Evolutionary conservation across 306 rosid genomes (phyloP).

Genomic region (Trifolium subterraneum): DNA sequence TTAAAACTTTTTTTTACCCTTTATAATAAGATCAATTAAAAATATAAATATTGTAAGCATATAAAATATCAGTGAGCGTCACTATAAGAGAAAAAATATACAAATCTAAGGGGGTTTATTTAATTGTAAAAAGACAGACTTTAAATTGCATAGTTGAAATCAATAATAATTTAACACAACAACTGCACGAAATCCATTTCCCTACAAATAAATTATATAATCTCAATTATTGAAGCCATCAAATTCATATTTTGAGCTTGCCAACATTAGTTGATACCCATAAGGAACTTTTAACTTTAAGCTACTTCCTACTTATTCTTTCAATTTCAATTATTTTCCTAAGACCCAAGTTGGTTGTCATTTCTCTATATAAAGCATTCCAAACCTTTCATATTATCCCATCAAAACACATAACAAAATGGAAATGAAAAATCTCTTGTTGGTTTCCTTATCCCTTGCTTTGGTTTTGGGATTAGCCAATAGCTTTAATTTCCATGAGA

Average conservation of each 20-base stretch:
- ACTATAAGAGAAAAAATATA: no score
- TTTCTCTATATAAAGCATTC: constrained; percentile 56
- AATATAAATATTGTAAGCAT: no score
- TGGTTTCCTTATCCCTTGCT: constrained; percentile 42
- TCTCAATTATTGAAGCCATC: constrained; percentile 15
- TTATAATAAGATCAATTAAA: no score
- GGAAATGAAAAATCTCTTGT: constrained; percentile 44
- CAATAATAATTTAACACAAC: background rate
- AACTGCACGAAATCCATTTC: background rate
- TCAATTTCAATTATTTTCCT: constrained; percentile 10
- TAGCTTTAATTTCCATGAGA: constrained; percentile 48
- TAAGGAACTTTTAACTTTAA: constrained; percentile 51
- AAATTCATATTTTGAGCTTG: constrained; percentile 39
- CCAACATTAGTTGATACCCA: constrained; percentile 47
- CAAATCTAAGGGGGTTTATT: no score
- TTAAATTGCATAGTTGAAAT: background rate
- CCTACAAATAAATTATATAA: background rate
- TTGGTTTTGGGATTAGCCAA: constrained; percentile 27
- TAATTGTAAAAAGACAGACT: no score
- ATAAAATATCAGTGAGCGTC: no score
- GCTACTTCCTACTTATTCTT: constrained; percentile 2
- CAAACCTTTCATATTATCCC: constrained; percentile 26
- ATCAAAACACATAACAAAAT: constrained; percentile 34
- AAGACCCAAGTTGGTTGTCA: constrained; percentile 27
- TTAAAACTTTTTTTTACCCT: no score